Evolutionary conservation across 164 flowering plant species (phyloP).

Genomic region (Nymphaea colorata): DNA sequence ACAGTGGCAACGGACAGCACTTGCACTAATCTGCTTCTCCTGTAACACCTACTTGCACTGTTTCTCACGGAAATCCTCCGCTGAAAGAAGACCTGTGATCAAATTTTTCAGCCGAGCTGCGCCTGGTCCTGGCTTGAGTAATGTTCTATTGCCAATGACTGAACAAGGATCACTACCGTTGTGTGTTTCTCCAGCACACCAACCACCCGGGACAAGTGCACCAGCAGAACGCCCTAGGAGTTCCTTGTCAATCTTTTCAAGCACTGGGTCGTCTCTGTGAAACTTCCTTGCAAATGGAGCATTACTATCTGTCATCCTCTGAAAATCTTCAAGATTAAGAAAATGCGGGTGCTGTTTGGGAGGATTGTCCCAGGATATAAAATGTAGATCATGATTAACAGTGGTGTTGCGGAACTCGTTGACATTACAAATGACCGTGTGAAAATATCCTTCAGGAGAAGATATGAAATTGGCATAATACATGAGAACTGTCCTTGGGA

Average conservation of each 20-base stretch:
- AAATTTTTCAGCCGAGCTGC: conserved; percentile 52
- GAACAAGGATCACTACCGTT: conserved; percentile 6
- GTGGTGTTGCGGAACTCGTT: conserved; percentile 59
- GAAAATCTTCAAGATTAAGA: conserved; percentile 34
- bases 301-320: conserved; percentile 57
- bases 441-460: conserved; percentile 89
- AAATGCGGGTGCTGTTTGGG: conserved; percentile 91
- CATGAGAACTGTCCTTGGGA: conserved; percentile 68
- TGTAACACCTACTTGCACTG: conserved; percentile 25
- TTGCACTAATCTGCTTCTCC: background rate
- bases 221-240: conserved; percentile 34
- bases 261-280: conserved; percentile 32
- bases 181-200: conserved; percentile 26
- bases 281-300: conserved; percentile 82
- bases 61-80: conserved; percentile 30
- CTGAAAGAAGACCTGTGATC: conserved; percentile 36
- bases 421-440: conserved; percentile 76
- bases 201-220: conserved; percentile 58
- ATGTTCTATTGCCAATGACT: conserved; percentile 14
- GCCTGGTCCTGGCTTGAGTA: conserved; percentile 53
- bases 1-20: background rate
- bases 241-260: conserved; percentile 68
- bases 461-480: conserved; percentile 85
- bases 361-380: conserved; percentile 90
- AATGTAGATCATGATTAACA: conserved; percentile 75